Evolutionary conservation across 2,329 filamentous ascomycete species (phyloP), one percentile per base, ranked within the genome.

Genomic region (Aspergillus chevalieri): DNA sequence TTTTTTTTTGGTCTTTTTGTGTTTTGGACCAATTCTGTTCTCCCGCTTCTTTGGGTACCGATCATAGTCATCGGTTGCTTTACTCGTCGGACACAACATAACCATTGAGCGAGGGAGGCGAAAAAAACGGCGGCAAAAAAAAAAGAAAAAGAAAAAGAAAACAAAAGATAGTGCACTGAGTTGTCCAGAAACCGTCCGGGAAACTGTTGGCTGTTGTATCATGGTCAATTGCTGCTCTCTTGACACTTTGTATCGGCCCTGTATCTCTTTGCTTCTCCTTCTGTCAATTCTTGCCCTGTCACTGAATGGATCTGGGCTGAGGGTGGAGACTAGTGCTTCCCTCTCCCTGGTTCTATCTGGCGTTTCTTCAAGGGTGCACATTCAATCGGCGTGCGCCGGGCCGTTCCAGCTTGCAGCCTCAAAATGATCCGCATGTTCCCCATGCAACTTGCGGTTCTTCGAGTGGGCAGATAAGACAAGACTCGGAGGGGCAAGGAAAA

Each of bases 361-460:
- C 61, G 60, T 66, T 65, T 62, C 65, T 65, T 65, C 59, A 66
- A 65, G 57, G 63, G 61, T 63, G 61, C 59, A 60, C 60, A 57
- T 60, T 60, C 66, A 65, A 64, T 69, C 63, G 66, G 63, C 66
- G 66, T 69, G 69, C 69, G 65, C 66, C 70, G 70, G 70, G 63
- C 70, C 70, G 70, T 71, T 67, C 70, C 70, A 71, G 68, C 66
- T 68, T 69, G 66, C 68, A 70, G 67, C 66, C 66, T 69, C 68
- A 67, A 60, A 62, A 66, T 69, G 67, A 69, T 69, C 64, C 67
- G 67, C 68, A 70, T 65, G 56, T 63, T 56, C 59, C 54, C 63
- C 58, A 61, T 64, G 59, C 59, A 54, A 58, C 55, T 52, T 57
- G 54, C 50, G 52, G 47, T 58, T 19, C 52, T 54, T 61, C 62